Conservation (phyloP, 2,329 filamentous ascomycete genomes). For the Diplodia sapinea region DNA sequence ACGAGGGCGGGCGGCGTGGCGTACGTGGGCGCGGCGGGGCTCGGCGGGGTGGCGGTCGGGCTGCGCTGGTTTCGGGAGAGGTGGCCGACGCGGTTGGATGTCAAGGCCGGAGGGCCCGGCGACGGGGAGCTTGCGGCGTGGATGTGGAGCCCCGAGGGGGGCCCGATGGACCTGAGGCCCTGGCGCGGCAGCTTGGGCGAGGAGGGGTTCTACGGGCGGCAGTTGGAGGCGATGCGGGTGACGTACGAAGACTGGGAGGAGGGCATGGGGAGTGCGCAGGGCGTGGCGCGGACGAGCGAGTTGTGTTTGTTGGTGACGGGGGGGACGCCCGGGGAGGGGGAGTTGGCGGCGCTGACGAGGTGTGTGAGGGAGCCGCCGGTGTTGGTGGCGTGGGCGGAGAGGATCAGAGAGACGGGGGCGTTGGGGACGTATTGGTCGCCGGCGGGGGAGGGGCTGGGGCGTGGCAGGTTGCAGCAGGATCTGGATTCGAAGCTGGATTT, state of each 20-base stretch:
- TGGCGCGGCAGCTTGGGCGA: slow-evolving; percentile 65
- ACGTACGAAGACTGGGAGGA: slow-evolving; percentile 69
- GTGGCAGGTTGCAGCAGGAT: neutral
- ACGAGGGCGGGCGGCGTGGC: slow-evolving; percentile 59
- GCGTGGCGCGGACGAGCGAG: slow-evolving; percentile 65
- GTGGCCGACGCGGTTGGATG: slow-evolving; percentile 64
- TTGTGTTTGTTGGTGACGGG: slow-evolving; percentile 61
- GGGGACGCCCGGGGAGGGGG: slow-evolving; percentile 57
- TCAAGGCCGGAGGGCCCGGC: slow-evolving; percentile 53
- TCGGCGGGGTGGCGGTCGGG: slow-evolving; percentile 65
- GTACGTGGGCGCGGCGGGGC: slow-evolving; percentile 63
- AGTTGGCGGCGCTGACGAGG: slow-evolving; percentile 52
- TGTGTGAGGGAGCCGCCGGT: slow-evolving; percentile 61
- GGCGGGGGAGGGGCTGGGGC: slow-evolving; percentile 50
- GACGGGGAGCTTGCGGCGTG: slow-evolving; percentile 62
- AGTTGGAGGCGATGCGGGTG: slow-evolving; percentile 65
- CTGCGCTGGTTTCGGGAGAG: slow-evolving; percentile 68
- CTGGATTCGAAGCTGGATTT: slow-evolving; percentile 57
- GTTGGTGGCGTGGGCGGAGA: slow-evolving; percentile 55
- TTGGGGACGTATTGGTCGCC: slow-evolving; percentile 49
- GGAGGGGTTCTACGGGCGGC: slow-evolving; percentile 62
- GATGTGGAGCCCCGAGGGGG: slow-evolving; percentile 63
- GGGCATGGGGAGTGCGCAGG: slow-evolving; percentile 62
- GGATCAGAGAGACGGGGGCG: slow-evolving; percentile 60
- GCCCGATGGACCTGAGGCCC: slow-evolving; percentile 62